Evolutionary conservation across 1,284 basidiomycete species (phyloP), one percentile per base, ranked within the genome.

Genomic region (Vanrija sp.): DNA sequence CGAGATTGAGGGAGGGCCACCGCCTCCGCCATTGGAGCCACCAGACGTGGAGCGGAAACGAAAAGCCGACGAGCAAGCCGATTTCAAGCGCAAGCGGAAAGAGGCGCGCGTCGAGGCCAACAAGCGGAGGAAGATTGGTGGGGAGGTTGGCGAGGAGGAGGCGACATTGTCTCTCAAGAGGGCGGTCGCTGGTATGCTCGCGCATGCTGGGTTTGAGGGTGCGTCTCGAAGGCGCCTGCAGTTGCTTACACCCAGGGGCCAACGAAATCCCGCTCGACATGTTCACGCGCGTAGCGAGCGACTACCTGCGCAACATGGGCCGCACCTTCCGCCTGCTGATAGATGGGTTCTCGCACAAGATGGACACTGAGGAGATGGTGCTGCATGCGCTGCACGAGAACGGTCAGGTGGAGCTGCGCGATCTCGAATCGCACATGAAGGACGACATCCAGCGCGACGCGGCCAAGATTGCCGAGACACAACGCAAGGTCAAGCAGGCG

Each of bases 151-250:
- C 15, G 68, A 66, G 48, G 58, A 51, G 7, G 66, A 73, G 51
- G 77, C 75, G 5, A 59, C 60, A 0, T 48, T 66, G 24, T 54
- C 59, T 12, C 51, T 76, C 55, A 72, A 71, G 53, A 54, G 61
- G n/a, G 66, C 68, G 1, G 60, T 70, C 2, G 79, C 80, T 45
- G 88, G 87, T 69, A 78, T 94, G 45, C 69, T 94, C 59, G 88
- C 91, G 57, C 92, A 94, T 77, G 80, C 82, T 36, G 92, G 91
- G 1, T 95, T 96, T 68, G 91, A 95, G 79, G 88, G 91, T 87
- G 52, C 45, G 51, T 54, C 14, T 2, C n/a, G 16, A 47, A 47
- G 43, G 16, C 20, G 22, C 42, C 41, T 54, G 57, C 54, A 16
- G 14, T n/a, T 20, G 12, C 44, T 56, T 41, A 53, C 41, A 4